Evolutionary conservation across 495 filamentous ascomycete genomes (phyloP).

Genomic region (Pseudoneurospora amorphoporcata): DNA sequence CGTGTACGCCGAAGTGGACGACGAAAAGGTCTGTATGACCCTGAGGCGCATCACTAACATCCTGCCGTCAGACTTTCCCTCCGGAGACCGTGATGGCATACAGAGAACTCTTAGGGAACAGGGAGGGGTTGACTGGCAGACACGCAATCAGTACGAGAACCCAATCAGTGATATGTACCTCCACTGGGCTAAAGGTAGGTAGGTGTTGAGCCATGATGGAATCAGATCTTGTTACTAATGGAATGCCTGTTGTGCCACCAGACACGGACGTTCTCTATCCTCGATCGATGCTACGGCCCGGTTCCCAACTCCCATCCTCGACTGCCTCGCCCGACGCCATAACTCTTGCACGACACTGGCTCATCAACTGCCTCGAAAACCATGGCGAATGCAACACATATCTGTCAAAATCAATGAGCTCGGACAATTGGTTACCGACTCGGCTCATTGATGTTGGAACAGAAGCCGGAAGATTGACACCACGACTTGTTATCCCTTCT

Average conservation of each 20-base stretch:
- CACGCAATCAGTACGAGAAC: not conserved
- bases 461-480: not conserved
- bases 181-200: not conserved
- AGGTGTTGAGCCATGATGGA: not conserved
- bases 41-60: not conserved
- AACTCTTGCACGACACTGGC: not conserved
- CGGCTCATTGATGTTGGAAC: not conserved
- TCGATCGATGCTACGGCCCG: not conserved
- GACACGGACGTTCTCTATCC: not conserved
- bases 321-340: not conserved
- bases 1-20: not conserved
- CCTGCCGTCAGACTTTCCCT: not conserved
- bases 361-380: not conserved
- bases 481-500: not conserved
- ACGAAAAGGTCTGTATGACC: not conserved
- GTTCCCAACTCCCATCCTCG: not conserved
- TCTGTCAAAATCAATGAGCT: not conserved
- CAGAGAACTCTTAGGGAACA: not conserved
- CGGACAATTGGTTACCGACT: not conserved
- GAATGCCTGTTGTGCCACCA: not conserved
- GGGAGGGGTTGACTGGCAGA: not conserved
- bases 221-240: not conserved
- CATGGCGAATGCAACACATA: not conserved
- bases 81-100: not conserved
- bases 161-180: not conserved